Percentiles rank a stretch among this genome's conserved stretches.
These are phyloP conservation scores for Xylaria sp. DNA, from an alignment of 495 filamentous ascomycete genomes.

Conservation along the genomic window DNA sequence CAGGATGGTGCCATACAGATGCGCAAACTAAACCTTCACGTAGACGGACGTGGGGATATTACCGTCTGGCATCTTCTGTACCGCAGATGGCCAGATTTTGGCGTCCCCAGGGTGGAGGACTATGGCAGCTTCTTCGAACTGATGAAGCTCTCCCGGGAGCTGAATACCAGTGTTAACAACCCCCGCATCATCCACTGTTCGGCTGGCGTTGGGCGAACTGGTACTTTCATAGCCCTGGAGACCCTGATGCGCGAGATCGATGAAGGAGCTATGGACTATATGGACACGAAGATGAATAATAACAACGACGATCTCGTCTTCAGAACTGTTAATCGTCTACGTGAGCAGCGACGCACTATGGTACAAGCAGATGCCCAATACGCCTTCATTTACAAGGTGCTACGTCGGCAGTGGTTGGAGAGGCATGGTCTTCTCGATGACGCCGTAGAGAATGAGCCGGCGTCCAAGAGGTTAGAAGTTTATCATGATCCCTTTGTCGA, in stretches of 20 bases:
- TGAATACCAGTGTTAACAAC: slow-evolving; percentile 68
- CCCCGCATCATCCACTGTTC: slow-evolving; percentile 93
- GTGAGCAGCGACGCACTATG: slow-evolving; percentile 94
- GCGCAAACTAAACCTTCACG: slow-evolving; percentile 59
- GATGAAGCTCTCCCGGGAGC: slow-evolving; percentile 75
- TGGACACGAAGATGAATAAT: slow-evolving; percentile 37
- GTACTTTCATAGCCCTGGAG: slow-evolving; percentile 95
- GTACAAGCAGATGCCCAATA: slow-evolving; percentile 91
- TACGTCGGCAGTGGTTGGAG: slow-evolving; percentile 72
- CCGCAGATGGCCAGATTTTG: slow-evolving; percentile 92
- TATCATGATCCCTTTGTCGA: slow-evolving; percentile 43
- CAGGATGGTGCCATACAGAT: slow-evolving; percentile 60
- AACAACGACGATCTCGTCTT: slow-evolving; percentile 59
- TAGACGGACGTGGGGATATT: slow-evolving; percentile 50
- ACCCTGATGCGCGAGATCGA: slow-evolving; percentile 84
- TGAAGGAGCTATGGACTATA: slow-evolving; percentile 68
- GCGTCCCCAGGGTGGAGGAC: slow-evolving; percentile 81
- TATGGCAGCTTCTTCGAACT: slow-evolving; percentile 79
- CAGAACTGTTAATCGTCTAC: slow-evolving; percentile 78
- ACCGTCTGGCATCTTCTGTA: slow-evolving; percentile 90
- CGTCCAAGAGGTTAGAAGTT: slow-evolving; percentile 56
- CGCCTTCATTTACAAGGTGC: slow-evolving; percentile 86
- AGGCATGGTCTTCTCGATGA: slow-evolving; percentile 53
- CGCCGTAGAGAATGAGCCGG: slow-evolving; percentile 43
- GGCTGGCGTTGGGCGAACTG: slow-evolving; percentile 91